Percentiles rank a stretch among this genome's conserved stretches.
Conservation (phyloP, 495 filamentous ascomycete species). For the Thermothielavioides terrestris region DNA sequence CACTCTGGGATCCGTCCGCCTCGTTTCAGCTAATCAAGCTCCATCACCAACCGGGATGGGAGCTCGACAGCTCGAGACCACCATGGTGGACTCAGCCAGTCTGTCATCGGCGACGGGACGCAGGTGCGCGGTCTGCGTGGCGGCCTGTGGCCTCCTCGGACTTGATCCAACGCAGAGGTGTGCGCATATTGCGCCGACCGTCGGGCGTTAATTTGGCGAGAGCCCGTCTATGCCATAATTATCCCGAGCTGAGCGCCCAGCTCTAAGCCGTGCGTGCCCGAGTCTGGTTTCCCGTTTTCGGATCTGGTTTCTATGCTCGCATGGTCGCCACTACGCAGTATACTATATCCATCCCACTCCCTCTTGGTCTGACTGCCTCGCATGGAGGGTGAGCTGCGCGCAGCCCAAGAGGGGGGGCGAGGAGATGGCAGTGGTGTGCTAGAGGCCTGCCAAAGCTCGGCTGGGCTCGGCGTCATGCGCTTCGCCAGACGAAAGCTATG, state of each 20-base stretch:
- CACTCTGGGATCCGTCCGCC: too few relatives aligned
- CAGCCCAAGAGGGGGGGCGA: not conserved
- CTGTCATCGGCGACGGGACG: not conserved
- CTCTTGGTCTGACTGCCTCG: not conserved
- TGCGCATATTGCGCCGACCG: conserved; percentile 24
- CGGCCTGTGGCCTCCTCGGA: too few relatives aligned
- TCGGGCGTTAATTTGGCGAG: conserved; percentile 24
- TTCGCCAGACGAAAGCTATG: conserved; percentile 9
- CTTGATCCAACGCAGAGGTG: not conserved
- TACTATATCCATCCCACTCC: conserved; percentile 3
- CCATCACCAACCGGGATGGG: too few relatives aligned
- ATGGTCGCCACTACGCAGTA: too few relatives aligned
- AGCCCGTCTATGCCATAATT: conserved; percentile 19
- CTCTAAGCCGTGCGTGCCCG: conserved; percentile 19
- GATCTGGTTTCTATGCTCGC: not conserved
- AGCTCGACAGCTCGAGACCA: too few relatives aligned
- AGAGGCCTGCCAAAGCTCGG: conserved; percentile 7
- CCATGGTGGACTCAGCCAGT: too few relatives aligned
- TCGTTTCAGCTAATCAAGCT: too few relatives aligned
- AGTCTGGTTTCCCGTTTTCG: conserved; percentile 7
- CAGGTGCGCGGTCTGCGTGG: not conserved
- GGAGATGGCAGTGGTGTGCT: not conserved
- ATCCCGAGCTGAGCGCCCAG: conserved; percentile 22
- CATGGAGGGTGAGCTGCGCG: conserved; percentile 2
- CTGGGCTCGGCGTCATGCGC: conserved; percentile 17